These are phyloP conservation scores for Talaromyces proteolyticus DNA, from an alignment of 495 filamentous ascomycete species.

Conservation along the genomic window DNA sequence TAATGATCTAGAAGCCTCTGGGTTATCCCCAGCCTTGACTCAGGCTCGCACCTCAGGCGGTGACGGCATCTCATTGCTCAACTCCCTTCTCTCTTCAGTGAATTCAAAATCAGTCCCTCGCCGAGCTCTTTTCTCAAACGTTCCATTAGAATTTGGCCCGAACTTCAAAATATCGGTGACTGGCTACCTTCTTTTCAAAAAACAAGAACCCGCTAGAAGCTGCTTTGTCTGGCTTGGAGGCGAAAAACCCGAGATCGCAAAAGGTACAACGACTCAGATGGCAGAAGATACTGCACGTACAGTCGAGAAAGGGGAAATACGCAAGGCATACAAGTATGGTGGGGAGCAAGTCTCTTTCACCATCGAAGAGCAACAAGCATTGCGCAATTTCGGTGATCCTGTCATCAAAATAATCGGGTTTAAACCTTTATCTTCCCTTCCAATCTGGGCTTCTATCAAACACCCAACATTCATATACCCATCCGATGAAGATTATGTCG, in stretches of 20 bases:
- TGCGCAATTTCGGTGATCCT: slow-evolving; percentile 75
- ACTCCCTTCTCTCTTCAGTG: slow-evolving; percentile 80
- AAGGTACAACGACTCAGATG: slow-evolving; percentile 62
- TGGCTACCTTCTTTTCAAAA: slow-evolving; percentile 83
- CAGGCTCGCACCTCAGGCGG: slow-evolving; percentile 46
- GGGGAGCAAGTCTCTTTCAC: slow-evolving; percentile 84
- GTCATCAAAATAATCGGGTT: slow-evolving; percentile 90
- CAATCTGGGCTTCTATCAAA: slow-evolving; percentile 79
- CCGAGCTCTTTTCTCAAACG: slow-evolving; percentile 75
- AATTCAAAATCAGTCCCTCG: slow-evolving; percentile 88
- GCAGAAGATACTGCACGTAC: slow-evolving; percentile 68
- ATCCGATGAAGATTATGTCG: slow-evolving; percentile 81
- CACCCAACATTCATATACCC: slow-evolving; percentile 92
- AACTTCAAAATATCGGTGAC: slow-evolving; percentile 83
- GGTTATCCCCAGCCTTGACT: slow-evolving; percentile 40
- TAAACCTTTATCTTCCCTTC: slow-evolving; percentile 70
- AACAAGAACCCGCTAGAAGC: slow-evolving; percentile 69
- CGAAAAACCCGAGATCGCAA: slow-evolving; percentile 74
- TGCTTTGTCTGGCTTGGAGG: slow-evolving; percentile 83
- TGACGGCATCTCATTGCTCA: slow-evolving; percentile 75
- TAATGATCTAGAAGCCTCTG: slow-evolving; percentile 61
- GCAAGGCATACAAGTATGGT: slow-evolving; percentile 94
- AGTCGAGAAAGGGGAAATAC: slow-evolving; percentile 75
- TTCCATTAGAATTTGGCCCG: slow-evolving; percentile 82
- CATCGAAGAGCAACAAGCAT: slow-evolving; percentile 67